phyloP scores from a whole-genome alignment of 805 yeast species.

The Saccharomycopsis synnaedendra region DNA sequence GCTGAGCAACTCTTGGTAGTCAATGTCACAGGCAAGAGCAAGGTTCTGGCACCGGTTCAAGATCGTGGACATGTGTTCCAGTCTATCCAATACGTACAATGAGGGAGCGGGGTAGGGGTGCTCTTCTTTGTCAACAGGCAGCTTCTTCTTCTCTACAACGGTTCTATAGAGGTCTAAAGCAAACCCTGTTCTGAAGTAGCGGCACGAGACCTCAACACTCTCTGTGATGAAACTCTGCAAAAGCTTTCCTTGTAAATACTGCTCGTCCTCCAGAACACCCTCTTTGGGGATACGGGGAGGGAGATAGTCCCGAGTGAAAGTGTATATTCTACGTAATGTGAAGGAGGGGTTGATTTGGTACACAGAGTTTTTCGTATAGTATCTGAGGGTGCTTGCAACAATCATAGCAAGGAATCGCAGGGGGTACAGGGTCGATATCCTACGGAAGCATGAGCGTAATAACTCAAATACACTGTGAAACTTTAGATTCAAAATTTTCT shows the following conservation, averaged over 20 bases:
- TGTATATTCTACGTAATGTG: slow-evolving; percentile 51
- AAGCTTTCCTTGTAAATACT: slow-evolving; percentile 50
- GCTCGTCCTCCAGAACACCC: slow-evolving; percentile 40
- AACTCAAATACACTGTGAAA: slow-evolving; percentile 61
- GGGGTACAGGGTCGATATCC: slow-evolving; percentile 63
- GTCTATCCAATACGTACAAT: neutral
- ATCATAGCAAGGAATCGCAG: slow-evolving; percentile 69
- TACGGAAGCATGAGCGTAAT: slow-evolving; percentile 41
- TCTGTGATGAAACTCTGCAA: slow-evolving; percentile 53
- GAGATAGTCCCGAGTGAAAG: slow-evolving; percentile 48
- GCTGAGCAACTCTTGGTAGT: slow-evolving; percentile 31
- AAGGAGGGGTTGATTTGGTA: slow-evolving; percentile 26
- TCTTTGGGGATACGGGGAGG: slow-evolving; percentile 22
- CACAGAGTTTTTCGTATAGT: slow-evolving; percentile 32
- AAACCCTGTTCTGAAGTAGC: slow-evolving; percentile 21
- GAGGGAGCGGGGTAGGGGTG: neutral
- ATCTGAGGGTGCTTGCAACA: slow-evolving; percentile 44
- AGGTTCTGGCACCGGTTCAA: slow-evolving; percentile 35
- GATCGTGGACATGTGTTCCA: slow-evolving; percentile 11
- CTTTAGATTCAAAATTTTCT: slow-evolving; percentile 36
- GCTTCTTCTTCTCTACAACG: slow-evolving; percentile 17
- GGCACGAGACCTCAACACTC: slow-evolving; percentile 30
- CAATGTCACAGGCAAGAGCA: slow-evolving; percentile 56
- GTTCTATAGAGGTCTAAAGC: slow-evolving; percentile 22
- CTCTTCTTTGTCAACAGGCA: neutral